Conservation (phyloP, 2,329 filamentous ascomycete species). For the Xylariaceae sp. region DNA sequence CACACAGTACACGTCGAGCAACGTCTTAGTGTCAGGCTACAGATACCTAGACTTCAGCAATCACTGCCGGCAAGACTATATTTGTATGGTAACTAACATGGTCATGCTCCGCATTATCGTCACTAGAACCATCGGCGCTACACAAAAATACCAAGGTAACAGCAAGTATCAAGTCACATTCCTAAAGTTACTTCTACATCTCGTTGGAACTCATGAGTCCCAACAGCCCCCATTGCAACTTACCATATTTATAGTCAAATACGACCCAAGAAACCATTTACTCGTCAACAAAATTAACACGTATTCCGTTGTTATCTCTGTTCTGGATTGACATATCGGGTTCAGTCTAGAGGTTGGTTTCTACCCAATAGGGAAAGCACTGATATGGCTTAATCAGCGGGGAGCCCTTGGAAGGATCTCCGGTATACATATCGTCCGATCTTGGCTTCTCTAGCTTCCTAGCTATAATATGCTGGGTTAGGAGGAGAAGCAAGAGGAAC, state of each 20-base stretch:
- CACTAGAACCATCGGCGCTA: not conserved
- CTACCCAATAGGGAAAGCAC: not conserved
- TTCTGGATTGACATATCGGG: too few relatives aligned
- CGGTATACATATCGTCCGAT: not conserved
- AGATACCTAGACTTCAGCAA: not conserved
- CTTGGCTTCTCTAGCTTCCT: not conserved
- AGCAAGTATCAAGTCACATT: not conserved
- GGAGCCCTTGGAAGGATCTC: not conserved
- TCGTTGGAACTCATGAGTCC: not conserved
- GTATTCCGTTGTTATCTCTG: too few relatives aligned
- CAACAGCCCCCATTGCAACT: not conserved
- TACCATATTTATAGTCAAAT: not conserved
- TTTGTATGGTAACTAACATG: not conserved
- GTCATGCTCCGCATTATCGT: not conserved
- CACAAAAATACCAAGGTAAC: not conserved
- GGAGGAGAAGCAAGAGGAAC: not conserved
- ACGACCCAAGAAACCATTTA: too few relatives aligned
- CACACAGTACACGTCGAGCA: not conserved
- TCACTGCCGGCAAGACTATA: not conserved
- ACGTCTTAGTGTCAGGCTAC: not conserved
- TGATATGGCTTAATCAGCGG: not conserved
- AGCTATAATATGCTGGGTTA: not conserved
- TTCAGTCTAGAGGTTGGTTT: not conserved
- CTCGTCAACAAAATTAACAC: too few relatives aligned
- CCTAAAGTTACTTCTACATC: not conserved